Conservation (phyloP, 2,329 filamentous ascomycete species). For the Coniochaeta pulveracea region DNA sequence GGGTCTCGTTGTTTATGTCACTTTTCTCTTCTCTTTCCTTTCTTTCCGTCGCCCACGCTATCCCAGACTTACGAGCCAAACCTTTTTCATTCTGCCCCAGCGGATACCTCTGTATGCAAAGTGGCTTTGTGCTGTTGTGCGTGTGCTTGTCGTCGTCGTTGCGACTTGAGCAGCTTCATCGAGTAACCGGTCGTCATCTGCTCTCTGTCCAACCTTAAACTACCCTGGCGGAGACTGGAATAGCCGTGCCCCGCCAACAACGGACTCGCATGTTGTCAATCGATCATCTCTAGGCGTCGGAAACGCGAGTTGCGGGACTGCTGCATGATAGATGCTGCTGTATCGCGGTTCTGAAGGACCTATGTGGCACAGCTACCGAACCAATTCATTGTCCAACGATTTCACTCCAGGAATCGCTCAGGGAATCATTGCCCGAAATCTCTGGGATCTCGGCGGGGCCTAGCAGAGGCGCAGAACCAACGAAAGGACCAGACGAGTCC, state of each 20-base stretch:
- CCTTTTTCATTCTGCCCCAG: background rate
- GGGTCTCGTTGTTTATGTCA: background rate
- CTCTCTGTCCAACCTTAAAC: background rate
- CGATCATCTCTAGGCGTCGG: conserved; percentile 5
- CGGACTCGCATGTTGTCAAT: conserved; percentile 1
- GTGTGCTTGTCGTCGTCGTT: background rate
- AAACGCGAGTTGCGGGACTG: conserved; percentile 1
- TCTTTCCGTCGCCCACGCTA: background rate
- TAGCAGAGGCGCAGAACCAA: background rate
- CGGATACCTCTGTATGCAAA: background rate
- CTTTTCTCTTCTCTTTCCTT: background rate
- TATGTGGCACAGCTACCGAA: conserved; percentile 6
- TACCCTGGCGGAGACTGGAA: no score
- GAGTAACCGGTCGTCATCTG: no score
- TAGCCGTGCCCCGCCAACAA: background rate
- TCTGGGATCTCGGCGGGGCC: conserved; percentile 1
- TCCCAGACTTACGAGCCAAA: background rate
- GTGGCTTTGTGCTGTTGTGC: background rate
- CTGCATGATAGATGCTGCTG: conserved; percentile 5
- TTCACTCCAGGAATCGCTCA: background rate
- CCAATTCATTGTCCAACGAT: background rate
- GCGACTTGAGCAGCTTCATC: background rate
- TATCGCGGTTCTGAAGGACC: conserved; percentile 3
- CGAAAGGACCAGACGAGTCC: conserved; percentile 4
- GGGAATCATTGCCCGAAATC: no score